Conservation (phyloP, 805 yeast species). For the Candida mattraensis region DNA sequence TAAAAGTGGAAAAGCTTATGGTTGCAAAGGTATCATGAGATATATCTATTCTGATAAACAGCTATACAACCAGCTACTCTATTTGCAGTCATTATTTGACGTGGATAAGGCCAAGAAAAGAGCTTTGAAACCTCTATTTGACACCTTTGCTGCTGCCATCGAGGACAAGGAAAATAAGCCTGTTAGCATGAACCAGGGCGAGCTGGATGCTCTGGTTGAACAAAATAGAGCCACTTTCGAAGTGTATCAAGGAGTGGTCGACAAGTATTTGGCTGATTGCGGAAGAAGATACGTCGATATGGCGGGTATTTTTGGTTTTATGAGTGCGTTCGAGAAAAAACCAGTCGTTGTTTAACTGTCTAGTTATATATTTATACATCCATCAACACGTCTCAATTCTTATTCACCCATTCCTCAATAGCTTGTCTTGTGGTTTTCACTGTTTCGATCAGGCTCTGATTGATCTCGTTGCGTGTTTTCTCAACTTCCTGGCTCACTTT, state of each 20-base stretch:
- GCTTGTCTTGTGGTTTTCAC: conserved; percentile 11
- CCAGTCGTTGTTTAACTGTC: background rate
- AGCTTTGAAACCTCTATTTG: conserved; percentile 54
- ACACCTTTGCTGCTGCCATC: background rate
- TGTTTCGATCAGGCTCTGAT: conserved; percentile 2
- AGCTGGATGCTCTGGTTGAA: conserved; percentile 72
- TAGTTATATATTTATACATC: too few species aligned
- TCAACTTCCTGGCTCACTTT: conserved; percentile 4
- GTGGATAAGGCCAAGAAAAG: conserved; percentile 69
- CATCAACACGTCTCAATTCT: conserved; percentile 4
- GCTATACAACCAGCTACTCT: conserved; percentile 82
- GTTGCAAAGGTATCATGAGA: conserved; percentile 79
- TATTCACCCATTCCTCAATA: conserved; percentile 7
- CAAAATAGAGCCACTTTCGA: conserved; percentile 69
- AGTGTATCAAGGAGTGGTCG: conserved; percentile 55
- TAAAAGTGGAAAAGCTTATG: conserved; percentile 55
- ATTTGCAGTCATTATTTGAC: conserved; percentile 77
- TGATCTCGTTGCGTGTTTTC: conserved; percentile 3
- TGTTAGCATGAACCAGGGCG: conserved; percentile 42
- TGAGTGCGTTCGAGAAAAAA: conserved; percentile 21
- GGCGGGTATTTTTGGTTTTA: conserved; percentile 62
- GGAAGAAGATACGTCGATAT: conserved; percentile 90
- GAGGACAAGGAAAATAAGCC: conserved; percentile 25
- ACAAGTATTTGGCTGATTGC: conserved; percentile 72
- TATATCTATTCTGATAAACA: conserved; percentile 75